Conservation (phyloP, 129 eudicot genomes). For the Centella asiatica region DNA sequence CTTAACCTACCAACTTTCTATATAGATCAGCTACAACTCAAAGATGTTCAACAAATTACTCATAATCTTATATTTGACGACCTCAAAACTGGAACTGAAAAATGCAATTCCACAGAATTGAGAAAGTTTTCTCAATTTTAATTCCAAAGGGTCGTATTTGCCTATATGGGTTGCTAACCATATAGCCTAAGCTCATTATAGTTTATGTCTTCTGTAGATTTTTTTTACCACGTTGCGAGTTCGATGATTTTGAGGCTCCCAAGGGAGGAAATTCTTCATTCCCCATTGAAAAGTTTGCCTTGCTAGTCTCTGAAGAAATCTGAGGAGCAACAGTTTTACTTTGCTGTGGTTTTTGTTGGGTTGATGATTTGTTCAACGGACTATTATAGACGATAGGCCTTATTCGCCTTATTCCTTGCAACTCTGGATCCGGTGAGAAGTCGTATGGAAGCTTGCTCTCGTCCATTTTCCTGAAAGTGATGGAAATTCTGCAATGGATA, state of each 20-base stretch:
- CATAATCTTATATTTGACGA: no score
- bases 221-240: slow-evolving; percentile 16
- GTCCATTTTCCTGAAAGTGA: slow-evolving; percentile 65
- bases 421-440: slow-evolving; percentile 40
- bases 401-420: slow-evolving; percentile 35
- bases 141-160: no score
- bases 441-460: slow-evolving; percentile 46
- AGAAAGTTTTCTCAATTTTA: no score
- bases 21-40: no score
- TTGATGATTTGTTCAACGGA: slow-evolving; percentile 9
- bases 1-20: no score
- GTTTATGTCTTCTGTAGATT: slow-evolving; percentile 10
- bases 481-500: slow-evolving; percentile 41
- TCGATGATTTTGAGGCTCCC: slow-evolving; percentile 14
- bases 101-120: no score
- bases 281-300: slow-evolving; percentile 11
- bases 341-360: slow-evolving; percentile 20
- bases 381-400: slow-evolving; percentile 26
- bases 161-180: no score
- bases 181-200: background rate
- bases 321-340: slow-evolving; percentile 4
- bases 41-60: no score
- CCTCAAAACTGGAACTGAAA: no score
- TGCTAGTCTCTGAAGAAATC: background rate
- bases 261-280: slow-evolving; percentile 45